These are phyloP conservation scores for Alternaria sp. DNA, from an alignment of 2,329 filamentous ascomycete species.

Conservation along the genomic window DNA sequence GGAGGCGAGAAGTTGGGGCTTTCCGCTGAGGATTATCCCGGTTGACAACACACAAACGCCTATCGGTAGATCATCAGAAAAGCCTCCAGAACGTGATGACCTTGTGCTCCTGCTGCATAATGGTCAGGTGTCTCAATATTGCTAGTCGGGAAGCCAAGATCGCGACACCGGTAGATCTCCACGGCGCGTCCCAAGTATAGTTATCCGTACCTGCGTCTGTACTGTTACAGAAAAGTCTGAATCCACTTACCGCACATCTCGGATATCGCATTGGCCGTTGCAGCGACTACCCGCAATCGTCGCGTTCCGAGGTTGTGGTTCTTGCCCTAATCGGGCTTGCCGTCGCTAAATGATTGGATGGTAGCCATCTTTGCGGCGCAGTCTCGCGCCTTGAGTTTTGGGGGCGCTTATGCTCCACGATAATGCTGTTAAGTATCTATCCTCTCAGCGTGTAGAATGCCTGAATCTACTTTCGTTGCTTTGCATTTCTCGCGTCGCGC, in stretches of 20 bases:
- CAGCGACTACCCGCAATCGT: neutral
- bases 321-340: neutral
- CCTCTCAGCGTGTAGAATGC: constrained; percentile 2
- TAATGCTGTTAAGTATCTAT: constrained; percentile 9
- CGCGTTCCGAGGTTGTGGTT: neutral
- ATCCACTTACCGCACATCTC: constrained; percentile 3
- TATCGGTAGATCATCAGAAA: neutral
- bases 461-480: neutral
- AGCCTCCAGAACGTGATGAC: neutral
- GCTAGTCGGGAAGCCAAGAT: neutral
- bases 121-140: neutral
- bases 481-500: neutral
- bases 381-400: constrained; percentile 10
- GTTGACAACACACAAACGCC: neutral
- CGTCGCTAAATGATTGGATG: constrained; percentile 13
- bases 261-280: neutral
- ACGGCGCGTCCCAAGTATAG: constrained; percentile 1
- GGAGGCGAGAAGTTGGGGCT: constrained; percentile 42
- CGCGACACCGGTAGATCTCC: neutral
- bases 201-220: neutral
- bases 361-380: constrained; percentile 1
- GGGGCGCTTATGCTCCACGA: constrained; percentile 7
- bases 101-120: neutral
- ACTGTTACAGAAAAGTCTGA: neutral
- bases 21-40: constrained; percentile 20